phyloP scores from a whole-genome alignment of 1,139 yeast species.

The Lodderomyces beijingensis region DNA sequence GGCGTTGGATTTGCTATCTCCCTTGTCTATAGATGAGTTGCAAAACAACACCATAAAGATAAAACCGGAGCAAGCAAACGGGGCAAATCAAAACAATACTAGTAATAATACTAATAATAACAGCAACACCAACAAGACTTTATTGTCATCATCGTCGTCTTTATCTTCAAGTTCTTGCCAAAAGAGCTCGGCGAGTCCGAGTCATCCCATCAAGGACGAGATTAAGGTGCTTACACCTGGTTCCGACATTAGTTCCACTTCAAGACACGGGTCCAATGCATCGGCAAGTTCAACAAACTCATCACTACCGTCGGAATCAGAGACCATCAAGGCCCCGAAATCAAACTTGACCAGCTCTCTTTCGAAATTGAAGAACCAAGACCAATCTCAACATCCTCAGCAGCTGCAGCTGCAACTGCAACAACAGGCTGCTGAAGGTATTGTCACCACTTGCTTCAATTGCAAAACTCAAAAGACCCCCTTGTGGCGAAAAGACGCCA shows the following conservation, averaged over 20 bases:
- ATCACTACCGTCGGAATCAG: constrained; percentile 3
- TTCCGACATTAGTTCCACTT: constrained; percentile 9
- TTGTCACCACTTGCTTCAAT: constrained; percentile 21
- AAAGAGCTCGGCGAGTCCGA: no score
- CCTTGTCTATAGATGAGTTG: constrained; percentile 36
- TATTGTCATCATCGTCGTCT: no score
- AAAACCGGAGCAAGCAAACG: not conserved
- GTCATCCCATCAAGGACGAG: no score
- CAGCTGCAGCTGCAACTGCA: constrained; percentile 32
- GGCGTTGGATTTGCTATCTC: constrained; percentile 38
- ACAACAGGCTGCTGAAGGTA: constrained; percentile 15
- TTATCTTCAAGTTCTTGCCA: not conserved
- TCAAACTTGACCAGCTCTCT: constrained; percentile 35
- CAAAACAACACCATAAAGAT: constrained; percentile 15
- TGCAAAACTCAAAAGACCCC: constrained; percentile 57
- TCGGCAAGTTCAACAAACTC: constrained; percentile 6
- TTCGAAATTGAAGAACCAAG: constrained; percentile 13
- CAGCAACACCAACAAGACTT: no score
- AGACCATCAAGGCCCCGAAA: constrained; percentile 13
- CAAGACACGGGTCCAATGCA: constrained; percentile 3
- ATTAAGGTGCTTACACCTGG: no score
- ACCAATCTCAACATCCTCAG: constrained; percentile 17
- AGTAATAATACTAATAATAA: no score
- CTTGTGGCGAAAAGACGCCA: constrained; percentile 54
- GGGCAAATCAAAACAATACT: no score